These are phyloP conservation scores for Emericellopsis cladophorae DNA, from an alignment of 2,329 filamentous ascomycete genomes.

Conservation along the genomic window DNA sequence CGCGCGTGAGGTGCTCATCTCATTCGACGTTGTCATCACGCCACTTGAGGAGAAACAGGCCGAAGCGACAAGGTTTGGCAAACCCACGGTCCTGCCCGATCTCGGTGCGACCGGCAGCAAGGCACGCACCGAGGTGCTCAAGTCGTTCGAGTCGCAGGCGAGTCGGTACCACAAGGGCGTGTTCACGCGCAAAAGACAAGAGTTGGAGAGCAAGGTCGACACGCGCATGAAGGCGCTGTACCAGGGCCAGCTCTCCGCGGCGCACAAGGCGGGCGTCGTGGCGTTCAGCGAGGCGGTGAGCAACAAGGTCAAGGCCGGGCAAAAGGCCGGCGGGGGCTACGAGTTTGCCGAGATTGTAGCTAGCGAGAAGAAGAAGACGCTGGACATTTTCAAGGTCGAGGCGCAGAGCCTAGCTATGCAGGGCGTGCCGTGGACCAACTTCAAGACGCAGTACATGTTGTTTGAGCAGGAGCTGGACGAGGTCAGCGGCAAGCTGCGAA, in stretches of 20 bases:
- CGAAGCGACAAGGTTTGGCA: constrained; percentile 60
- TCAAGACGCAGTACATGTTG: constrained; percentile 63
- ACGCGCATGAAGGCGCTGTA: constrained; percentile 79
- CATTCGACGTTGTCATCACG: constrained; percentile 68
- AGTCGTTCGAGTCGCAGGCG: constrained; percentile 80
- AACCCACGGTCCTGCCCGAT: constrained; percentile 57
- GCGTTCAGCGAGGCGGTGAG: constrained; percentile 81
- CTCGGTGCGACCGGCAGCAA: constrained; percentile 62
- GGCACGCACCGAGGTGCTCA: constrained; percentile 61
- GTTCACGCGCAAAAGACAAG: constrained; percentile 71
- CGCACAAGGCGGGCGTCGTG: constrained; percentile 76
- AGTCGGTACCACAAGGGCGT: constrained; percentile 96
- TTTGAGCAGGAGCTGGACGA: constrained; percentile 88
- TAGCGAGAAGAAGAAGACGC: constrained; percentile 63
- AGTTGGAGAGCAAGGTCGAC: constrained; percentile 80
- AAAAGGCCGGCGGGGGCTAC: constrained; percentile 82
- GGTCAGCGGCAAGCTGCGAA: constrained; percentile 70
- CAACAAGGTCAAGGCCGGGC: constrained; percentile 76
- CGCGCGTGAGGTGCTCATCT: constrained; percentile 70
- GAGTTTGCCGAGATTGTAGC: constrained; percentile 93
- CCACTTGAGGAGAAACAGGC: constrained; percentile 82
- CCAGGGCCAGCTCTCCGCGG: constrained; percentile 73
- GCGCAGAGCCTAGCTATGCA: constrained; percentile 64
- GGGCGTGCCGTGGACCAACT: constrained; percentile 78
- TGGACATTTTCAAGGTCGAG: constrained; percentile 64